Evolutionary conservation across 2,329 filamentous ascomycete species (phyloP), one percentile per base, ranked within the genome.

Genomic region (Monosporascus sp.): DNA sequence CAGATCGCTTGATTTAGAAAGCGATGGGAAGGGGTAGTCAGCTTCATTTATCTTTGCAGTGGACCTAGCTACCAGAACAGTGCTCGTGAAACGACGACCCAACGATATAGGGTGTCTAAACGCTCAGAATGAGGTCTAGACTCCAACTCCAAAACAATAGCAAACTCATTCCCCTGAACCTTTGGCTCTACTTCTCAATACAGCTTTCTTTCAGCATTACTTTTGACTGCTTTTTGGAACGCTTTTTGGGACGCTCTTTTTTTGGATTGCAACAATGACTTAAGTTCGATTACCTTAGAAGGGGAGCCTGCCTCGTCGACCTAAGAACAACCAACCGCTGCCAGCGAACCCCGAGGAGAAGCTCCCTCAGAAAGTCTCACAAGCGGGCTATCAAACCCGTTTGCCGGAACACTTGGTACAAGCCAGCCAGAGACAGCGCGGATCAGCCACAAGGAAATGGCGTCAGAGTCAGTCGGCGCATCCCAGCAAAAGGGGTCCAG

Each of bases 271-370:
- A 67, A 64, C 1, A 34, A 34, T 14, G 31, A 34, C 31, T 68
- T 68, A 65, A 68, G 62, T 66, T 73, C 67, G 70, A 67, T 68
- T 73, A 68, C 68, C 72, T 70, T 74, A 72, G 70, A 70, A 71
- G 62, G 71, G 69, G 66, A 71, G 67, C 66, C 67, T 67, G 65
- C 64, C 68, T 67, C 62, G 65, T 65, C 70, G 63, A 57, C 68
- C 69, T 45, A 69, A 63, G 58, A 64, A 68, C 58, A 66, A 64
- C 51, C 54, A 65, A 50, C 61, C 62, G 47, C 54, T 61, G 47
- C 53, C 60, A 46, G 47, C 61, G 20, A 54, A 55, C 44, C 50
- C 58, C 37, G 27, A 53, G 34, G 54, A 54, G 45, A 60, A 57
- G 39, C 60, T 58, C 37, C 62, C 66, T 42, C 66, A 64, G 38